A percentile compares a stretch with the other conserved stretches of the same genome.
Conservation (phyloP, 2,329 filamentous ascomycete species). For the Botrytis galanthina region DNA sequence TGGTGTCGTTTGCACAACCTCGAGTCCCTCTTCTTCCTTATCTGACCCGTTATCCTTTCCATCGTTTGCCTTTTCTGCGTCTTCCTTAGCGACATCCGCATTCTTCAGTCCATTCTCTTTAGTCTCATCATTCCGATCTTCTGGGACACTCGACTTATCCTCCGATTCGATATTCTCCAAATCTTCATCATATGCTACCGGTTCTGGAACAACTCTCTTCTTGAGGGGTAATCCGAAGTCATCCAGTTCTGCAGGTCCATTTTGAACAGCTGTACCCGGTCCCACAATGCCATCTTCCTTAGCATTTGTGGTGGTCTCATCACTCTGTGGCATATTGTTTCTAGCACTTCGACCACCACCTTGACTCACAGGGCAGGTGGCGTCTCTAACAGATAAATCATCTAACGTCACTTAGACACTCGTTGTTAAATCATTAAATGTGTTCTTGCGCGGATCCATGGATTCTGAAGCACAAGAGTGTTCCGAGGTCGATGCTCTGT, state of each 20-base stretch:
- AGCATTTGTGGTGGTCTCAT: constrained; percentile 29
- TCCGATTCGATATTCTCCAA: not conserved
- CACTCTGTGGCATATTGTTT: constrained; percentile 37
- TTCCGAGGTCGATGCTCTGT: constrained; percentile 21
- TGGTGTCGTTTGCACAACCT: constrained; percentile 41
- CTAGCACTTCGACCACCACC: constrained; percentile 21
- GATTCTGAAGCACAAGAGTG: constrained; percentile 17
- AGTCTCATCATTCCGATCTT: constrained; percentile 3
- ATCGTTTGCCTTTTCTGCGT: constrained; percentile 17
- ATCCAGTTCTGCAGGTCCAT: constrained; percentile 51
- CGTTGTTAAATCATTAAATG: not conserved
- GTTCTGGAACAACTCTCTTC: constrained; percentile 44
- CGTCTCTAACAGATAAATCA: constrained; percentile 18
- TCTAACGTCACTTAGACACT: constrained; percentile 19
- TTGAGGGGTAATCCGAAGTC: constrained; percentile 69
- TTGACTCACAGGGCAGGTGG: constrained; percentile 20
- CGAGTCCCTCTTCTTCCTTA: constrained; percentile 44
- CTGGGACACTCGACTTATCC: not conserved
- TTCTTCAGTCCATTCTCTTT: constrained; percentile 15
- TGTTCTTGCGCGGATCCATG: constrained; percentile 15
- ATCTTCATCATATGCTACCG: constrained; percentile 27
- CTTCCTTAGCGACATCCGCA: constrained; percentile 5
- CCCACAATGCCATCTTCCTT: constrained; percentile 26
- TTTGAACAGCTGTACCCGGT: constrained; percentile 20
- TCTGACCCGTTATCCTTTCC: constrained; percentile 34